Evolutionary conservation across 2,329 filamentous ascomycete species (phyloP), one percentile per base, ranked within the genome.

Genomic region (Emmonsiellopsis sp.): DNA sequence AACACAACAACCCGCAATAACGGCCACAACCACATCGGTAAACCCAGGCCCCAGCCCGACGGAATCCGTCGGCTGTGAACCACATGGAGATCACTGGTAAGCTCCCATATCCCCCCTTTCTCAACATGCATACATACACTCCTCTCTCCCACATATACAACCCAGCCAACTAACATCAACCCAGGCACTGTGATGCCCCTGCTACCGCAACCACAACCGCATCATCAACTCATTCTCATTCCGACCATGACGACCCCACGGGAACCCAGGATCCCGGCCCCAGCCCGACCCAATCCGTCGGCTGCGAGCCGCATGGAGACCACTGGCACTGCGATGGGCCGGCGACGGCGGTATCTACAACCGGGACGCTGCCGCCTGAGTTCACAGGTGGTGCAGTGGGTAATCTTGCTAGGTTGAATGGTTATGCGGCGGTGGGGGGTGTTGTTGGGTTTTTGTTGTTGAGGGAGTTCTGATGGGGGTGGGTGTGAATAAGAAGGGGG

Each of bases 41-140:
- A 36, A 39, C 14, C 44, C 51, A 36, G 49, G 51, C n/a, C 48
- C 56, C 36, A 49, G 53, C 10, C 54, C 57, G 17, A 57, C 53
- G 14, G 49, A 44, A 17, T 57, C 39, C 36, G 34, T 60, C 8
- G 64, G 64, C 37, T 65, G 63, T 43, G 57, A 64, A 31, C 62
- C 62, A 0, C 63, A 65, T 34, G 62, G 62, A 5, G 62, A 65
- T 32, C 63, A 65, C 51, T 65, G 63, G 54, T 56, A 37, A 42
- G 54, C 14, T n/a, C 34, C 34, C 31, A 31, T 32, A 17, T 46
- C 40, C 11, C 36, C 13, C 6, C 14, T 44, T 44, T 17, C 1
- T 43, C 14, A 45, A 34, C 13, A 9, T 39, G 9, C 13, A 39
- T 9, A 39, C 36, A 39, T 10, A 39, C 10, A 37, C 27, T 9